Evolutionary conservation across 371 early-diverging fungal genomes (phyloP), one percentile per base, ranked within the genome.

Genomic region (Mucor mucedo): DNA sequence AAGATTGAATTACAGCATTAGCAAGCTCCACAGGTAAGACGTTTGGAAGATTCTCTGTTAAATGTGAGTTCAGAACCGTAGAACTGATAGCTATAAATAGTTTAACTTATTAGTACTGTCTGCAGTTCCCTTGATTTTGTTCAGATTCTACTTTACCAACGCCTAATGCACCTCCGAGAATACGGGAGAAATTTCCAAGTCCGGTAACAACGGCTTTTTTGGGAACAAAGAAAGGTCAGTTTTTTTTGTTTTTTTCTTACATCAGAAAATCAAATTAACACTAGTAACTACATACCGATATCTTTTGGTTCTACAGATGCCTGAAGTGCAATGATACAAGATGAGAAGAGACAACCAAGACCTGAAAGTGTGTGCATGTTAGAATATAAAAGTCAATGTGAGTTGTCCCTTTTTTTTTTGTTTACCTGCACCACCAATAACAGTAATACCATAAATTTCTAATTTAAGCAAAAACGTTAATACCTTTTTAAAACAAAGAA

Each of bases 91-190:
- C 80, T 69, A 47, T 3, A 13, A n/a, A 45, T 16, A 35, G 2
- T 40, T 55, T 41, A 40, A 40, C 21, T 27, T 50, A 41, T 42
- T 13, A 3, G 44, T 13, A 4, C 3, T 30, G 44, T 21, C 28
- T 8, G 2, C 29, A 42, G 8, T 6, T 30, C 44, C 8, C 30
- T 16, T 56, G 5, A 3, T 16, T 8, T 35, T 35, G 35, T 35
- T 35, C 8, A 6, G 35, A 21, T 28, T 28, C 1, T 38, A 52
- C 35, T 39, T 39, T 45, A 57, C 57, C 58, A 5, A 80, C 71
- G 55, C 83, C 83, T 30, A 79, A 55, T 8, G 83, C 83, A 52
- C 80, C 83, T 66, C 83, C 83, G 3, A 83, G 60, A 6, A 83
- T 71, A 47, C 78, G 68, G 5, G 72, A 56, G 44, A 83, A 83